Evolutionary conservation across 2,329 filamentous ascomycete species (phyloP).

Genomic region (Talaromyces amestolkiae): DNA sequence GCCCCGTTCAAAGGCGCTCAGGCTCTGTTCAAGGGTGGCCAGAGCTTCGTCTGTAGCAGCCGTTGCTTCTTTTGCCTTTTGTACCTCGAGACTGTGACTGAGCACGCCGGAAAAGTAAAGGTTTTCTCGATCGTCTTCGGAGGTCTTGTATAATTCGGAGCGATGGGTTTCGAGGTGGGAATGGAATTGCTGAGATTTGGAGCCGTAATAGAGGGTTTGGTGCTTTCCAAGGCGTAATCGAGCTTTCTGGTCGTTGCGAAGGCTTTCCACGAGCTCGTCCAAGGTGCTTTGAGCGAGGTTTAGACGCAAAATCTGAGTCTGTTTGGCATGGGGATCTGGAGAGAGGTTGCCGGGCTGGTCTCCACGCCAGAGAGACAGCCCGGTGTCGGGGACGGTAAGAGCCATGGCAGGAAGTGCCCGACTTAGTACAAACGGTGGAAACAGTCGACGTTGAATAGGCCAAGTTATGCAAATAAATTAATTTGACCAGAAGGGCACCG

Average conservation of each 20-base stretch:
- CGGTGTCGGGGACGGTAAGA: constrained; percentile 39
- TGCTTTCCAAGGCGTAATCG: constrained; percentile 49
- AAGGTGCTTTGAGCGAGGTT: constrained; percentile 45
- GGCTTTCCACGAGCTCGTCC: constrained; percentile 46
- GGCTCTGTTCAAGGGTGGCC: constrained; percentile 57
- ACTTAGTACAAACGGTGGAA: neutral
- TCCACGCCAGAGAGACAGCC: constrained; percentile 41
- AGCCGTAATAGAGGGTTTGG: constrained; percentile 57
- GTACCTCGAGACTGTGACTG: constrained; percentile 57
- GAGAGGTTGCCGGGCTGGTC: constrained; percentile 27
- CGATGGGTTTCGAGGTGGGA: constrained; percentile 53
- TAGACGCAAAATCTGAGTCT: constrained; percentile 47
- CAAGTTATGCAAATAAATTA: neutral
- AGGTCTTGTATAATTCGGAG: constrained; percentile 57
- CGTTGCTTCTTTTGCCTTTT: constrained; percentile 54
- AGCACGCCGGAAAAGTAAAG: constrained; percentile 57
- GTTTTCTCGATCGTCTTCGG: constrained; percentile 42
- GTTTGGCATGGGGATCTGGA: constrained; percentile 31
- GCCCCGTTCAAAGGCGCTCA: constrained; percentile 59
- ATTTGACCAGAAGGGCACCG: neutral
- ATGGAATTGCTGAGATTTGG: constrained; percentile 55
- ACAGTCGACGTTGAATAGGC: neutral
- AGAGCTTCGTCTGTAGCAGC: constrained; percentile 59
- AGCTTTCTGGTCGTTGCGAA: constrained; percentile 44
- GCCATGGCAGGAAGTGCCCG: constrained; percentile 29